Conservation (phyloP, 2,329 filamentous ascomycete genomes). For the Colletotrichum costaricense region DNA sequence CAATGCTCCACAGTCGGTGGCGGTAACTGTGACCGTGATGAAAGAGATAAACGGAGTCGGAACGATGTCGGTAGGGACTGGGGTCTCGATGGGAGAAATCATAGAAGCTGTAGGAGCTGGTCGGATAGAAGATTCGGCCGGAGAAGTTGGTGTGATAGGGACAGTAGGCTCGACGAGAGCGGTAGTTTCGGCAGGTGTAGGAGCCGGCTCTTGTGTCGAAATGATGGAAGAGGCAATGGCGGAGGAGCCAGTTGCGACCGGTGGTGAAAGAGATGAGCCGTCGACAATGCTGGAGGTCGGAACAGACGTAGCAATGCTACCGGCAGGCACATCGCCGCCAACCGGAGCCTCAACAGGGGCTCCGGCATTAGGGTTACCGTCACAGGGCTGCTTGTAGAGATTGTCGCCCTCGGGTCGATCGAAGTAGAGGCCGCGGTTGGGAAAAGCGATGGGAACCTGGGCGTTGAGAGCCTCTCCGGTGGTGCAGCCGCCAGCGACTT, state of each 20-base stretch:
- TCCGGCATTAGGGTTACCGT: conserved; percentile 18
- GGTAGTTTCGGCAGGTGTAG: background rate
- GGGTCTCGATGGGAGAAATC: background rate
- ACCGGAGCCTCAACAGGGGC: background rate
- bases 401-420: conserved; percentile 25
- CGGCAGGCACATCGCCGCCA: background rate
- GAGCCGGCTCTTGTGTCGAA: background rate
- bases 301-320: background rate
- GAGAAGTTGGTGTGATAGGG: background rate
- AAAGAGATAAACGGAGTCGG: background rate
- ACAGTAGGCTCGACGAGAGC: background rate
- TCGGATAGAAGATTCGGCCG: background rate
- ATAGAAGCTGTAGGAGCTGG: background rate
- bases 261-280: background rate
- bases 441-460: conserved; percentile 12
- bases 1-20: background rate
- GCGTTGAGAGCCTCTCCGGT: conserved; percentile 24
- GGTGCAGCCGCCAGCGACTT: conserved; percentile 19
- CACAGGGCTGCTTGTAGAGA: conserved; percentile 23
- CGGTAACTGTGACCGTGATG: conserved; percentile 36
- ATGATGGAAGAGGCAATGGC: background rate
- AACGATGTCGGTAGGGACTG: background rate
- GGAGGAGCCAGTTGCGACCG: background rate
- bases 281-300: background rate
- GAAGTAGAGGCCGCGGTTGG: conserved; percentile 1